Conservation (phyloP, 208 protist genomes). For the Wallacemonas sp. region DNA sequence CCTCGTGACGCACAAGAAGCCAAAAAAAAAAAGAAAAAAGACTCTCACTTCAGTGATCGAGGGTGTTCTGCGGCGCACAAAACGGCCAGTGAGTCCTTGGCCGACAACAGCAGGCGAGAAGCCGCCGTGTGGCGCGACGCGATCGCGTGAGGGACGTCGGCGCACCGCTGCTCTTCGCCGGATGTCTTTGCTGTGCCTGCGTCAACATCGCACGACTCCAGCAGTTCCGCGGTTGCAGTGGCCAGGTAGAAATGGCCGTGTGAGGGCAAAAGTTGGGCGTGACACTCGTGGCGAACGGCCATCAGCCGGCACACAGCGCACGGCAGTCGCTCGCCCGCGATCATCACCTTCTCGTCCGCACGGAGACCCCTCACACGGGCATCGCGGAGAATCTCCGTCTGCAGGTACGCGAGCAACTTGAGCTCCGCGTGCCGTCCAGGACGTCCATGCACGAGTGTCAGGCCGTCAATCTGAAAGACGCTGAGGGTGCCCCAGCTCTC, state of each 20-base stretch:
- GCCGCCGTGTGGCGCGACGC: too few species aligned
- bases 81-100: too few species aligned
- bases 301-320: slow-evolving; percentile 43
- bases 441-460: slow-evolving; percentile 32
- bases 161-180: too few species aligned
- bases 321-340: slow-evolving; percentile 47
- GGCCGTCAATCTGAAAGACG: slow-evolving; percentile 41
- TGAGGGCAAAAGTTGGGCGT: slow-evolving; percentile 40
- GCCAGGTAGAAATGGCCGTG: slow-evolving; percentile 51
- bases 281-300: slow-evolving; percentile 30
- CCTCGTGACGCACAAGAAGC: too few species aligned
- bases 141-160: too few species aligned
- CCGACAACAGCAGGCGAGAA: too few species aligned
- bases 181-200: too few species aligned
- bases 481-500: slow-evolving; percentile 32
- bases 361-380: neutral
- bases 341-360: slow-evolving; percentile 29
- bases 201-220: too few species aligned
- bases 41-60: too few species aligned
- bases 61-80: too few species aligned
- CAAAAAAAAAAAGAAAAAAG: too few species aligned
- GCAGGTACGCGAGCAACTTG: slow-evolving; percentile 43
- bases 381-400: slow-evolving; percentile 12
- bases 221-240: slow-evolving; percentile 12
- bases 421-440: slow-evolving; percentile 46